phyloP scores from a whole-genome alignment of 2,329 filamentous ascomycete species.

The Aspergillus fructus region DNA sequence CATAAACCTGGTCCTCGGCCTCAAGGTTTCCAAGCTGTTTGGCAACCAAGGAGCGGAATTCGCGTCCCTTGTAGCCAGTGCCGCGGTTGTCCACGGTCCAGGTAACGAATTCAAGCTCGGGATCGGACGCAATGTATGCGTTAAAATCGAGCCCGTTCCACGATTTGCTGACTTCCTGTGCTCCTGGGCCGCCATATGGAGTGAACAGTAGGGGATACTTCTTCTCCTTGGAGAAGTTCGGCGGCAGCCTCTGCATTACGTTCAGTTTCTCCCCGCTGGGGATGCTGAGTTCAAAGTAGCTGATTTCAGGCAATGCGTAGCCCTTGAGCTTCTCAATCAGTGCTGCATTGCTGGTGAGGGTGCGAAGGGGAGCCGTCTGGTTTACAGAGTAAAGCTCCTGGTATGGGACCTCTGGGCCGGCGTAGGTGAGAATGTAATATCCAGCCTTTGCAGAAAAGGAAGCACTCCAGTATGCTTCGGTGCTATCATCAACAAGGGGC shows the following conservation, averaged over 20 bases:
- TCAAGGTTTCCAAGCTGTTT: conserved; percentile 63
- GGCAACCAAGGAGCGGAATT: conserved; percentile 59
- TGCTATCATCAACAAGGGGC: conserved; percentile 61
- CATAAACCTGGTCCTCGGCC: conserved; percentile 67
- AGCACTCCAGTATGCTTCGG: conserved; percentile 61
- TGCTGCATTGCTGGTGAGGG: conserved; percentile 60
- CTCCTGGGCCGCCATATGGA: conserved; percentile 66
- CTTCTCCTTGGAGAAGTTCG: conserved; percentile 61
- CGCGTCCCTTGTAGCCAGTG: conserved; percentile 63
- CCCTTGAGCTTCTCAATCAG: conserved; percentile 56
- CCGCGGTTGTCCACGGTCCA: conserved; percentile 69
- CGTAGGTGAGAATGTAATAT: conserved; percentile 66
- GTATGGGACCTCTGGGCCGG: conserved; percentile 67
- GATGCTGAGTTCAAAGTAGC: conserved; percentile 62
- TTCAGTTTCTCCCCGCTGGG: conserved; percentile 62
- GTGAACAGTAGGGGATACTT: conserved; percentile 68
- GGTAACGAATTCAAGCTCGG: conserved; percentile 66
- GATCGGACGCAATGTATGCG: conserved; percentile 65
- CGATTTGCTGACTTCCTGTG: conserved; percentile 60
- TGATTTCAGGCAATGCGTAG: conserved; percentile 64
- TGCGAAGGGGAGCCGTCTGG: conserved; percentile 55
- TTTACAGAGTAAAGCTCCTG: conserved; percentile 65
- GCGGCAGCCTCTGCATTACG: conserved; percentile 64
- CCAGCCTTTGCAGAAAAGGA: conserved; percentile 63
- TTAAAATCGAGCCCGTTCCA: conserved; percentile 59